Evolutionary conservation across 23 red algal species (phyloP).

Genomic region (Gracilariopsis chorda): DNA sequence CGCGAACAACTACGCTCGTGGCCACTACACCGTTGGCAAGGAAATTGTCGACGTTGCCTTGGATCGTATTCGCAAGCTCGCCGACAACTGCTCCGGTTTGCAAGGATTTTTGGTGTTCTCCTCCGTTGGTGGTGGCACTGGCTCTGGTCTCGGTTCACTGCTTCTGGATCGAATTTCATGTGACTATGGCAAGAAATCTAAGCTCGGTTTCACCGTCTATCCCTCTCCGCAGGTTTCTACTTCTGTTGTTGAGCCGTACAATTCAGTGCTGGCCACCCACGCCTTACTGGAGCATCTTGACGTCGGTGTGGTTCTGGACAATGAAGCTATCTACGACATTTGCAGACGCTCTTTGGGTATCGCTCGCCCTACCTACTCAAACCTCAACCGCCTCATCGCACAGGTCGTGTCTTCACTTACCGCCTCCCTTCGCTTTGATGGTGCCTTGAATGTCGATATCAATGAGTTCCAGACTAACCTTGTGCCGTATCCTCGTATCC

Average conservation of each 20-base stretch:
- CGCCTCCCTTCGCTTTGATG: slow-evolving; percentile 97
- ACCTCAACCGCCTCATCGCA: slow-evolving; percentile 97
- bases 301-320: slow-evolving; percentile 98
- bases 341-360: slow-evolving; percentile 88
- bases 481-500: slow-evolving; percentile 98
- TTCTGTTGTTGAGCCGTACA: slow-evolving; percentile 99
- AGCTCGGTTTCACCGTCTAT: slow-evolving; percentile 99
- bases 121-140: slow-evolving; percentile 97
- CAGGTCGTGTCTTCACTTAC: slow-evolving; percentile 99
- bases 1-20: slow-evolving; percentile 98
- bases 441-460: slow-evolving; percentile 97
- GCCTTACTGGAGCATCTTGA: slow-evolving; percentile 98
- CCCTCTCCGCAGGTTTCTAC: slow-evolving; percentile 97
- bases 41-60: slow-evolving; percentile 95
- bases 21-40: slow-evolving; percentile 98
- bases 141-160: slow-evolving; percentile 97
- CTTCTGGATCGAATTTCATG: slow-evolving; percentile 96
- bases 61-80: slow-evolving; percentile 93
- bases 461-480: slow-evolving; percentile 99
- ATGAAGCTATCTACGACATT: slow-evolving; percentile 99
- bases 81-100: slow-evolving; percentile 93
- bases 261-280: slow-evolving; percentile 98
- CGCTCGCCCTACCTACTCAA: slow-evolving; percentile 91
- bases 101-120: slow-evolving; percentile 98
- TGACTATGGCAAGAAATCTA: slow-evolving; percentile 99